Percentiles rank a stretch among this genome's conserved stretches.
These are phyloP conservation scores for Malassezia brasiliensis DNA, from an alignment of 1,284 basidiomycete genomes.

Conservation along the genomic window DNA sequence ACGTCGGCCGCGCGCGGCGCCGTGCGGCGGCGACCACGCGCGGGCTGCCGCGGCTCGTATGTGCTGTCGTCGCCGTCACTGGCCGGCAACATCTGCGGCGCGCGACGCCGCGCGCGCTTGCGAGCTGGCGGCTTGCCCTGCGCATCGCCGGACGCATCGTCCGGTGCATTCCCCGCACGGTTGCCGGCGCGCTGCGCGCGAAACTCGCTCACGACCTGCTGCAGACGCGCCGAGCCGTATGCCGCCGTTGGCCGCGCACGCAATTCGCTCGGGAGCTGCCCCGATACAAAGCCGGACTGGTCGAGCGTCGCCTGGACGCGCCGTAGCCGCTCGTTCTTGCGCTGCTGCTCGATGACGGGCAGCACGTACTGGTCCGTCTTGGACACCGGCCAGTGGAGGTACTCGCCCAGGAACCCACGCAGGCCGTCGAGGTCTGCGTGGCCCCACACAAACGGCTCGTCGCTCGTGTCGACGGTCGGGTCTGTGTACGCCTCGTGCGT, in stretches of 20 bases:
- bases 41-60: background rate
- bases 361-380: constrained; percentile 87
- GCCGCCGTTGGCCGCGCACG: background rate
- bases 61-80: no score
- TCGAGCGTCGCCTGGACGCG: constrained; percentile 55
- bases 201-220: constrained; percentile 77
- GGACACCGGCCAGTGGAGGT: constrained; percentile 71
- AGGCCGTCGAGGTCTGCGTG: constrained; percentile 72
- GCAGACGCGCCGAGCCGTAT: constrained; percentile 74
- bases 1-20: background rate
- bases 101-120: no score
- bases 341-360: constrained; percentile 68
- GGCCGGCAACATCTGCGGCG: no score
- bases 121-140: no score
- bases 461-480: constrained; percentile 77
- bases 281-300: constrained; percentile 53
- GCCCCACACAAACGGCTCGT: constrained; percentile 95
- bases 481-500: constrained; percentile 82
- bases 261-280: constrained; percentile 14
- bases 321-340: constrained; percentile 47
- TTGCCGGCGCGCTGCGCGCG: constrained; percentile 9
- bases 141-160: no score
- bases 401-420: constrained; percentile 67
- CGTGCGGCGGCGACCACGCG: background rate
- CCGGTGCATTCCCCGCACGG: no score